Evolutionary conservation across 495 filamentous ascomycete species (phyloP), one percentile per base, ranked within the genome.

Genomic region (Daldinia loculata): DNA sequence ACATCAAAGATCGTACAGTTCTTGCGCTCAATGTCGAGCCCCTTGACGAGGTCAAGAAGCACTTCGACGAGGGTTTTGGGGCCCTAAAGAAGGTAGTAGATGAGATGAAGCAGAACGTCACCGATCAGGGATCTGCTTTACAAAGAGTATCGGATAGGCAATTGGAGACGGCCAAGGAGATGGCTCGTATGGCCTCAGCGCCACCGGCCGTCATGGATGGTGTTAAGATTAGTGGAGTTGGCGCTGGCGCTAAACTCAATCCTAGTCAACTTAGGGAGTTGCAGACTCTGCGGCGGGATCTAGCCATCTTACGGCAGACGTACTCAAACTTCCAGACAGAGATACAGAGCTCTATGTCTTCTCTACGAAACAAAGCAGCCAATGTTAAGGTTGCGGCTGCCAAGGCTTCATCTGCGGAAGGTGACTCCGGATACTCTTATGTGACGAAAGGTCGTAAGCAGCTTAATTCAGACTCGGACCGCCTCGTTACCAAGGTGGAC

Each of bases 11-110:
- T 77, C 89, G 94, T 27, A 92, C 93, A 3, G 96, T 99, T 0
- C 84, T 99, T 15, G 96, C 94, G 6, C 84, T 99, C 58, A 99
- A 99, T 75, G 87, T 98, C 12, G 95, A 99, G 71, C 88, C 88
- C n/a, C 84, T 99, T 22, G 96, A 98, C 78, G 95, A 99, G 76
- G 94, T 99, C 27, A 98, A 98, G 80, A 88, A 89, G 60, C 95
- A 98, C 76, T 93, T 99, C 68, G 95, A 99, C 70, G 94, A 98
- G 63, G 92, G 94, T 32, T 82, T 99, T 53, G 91, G 89, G n/a
- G 89, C 89, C 32, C 80, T 99, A 24, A 90, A 89, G 70, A 87
- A 86, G 50, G 82, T 97, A 51, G 89, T 99, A 19, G 91, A 97
- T 74, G 87, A 91, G 56, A 87, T 99, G 58, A 90, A 89, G 69